These are phyloP conservation scores for Amanita jacksonii DNA, from an alignment of 768 basidiomycete species.

Conservation along the genomic window DNA sequence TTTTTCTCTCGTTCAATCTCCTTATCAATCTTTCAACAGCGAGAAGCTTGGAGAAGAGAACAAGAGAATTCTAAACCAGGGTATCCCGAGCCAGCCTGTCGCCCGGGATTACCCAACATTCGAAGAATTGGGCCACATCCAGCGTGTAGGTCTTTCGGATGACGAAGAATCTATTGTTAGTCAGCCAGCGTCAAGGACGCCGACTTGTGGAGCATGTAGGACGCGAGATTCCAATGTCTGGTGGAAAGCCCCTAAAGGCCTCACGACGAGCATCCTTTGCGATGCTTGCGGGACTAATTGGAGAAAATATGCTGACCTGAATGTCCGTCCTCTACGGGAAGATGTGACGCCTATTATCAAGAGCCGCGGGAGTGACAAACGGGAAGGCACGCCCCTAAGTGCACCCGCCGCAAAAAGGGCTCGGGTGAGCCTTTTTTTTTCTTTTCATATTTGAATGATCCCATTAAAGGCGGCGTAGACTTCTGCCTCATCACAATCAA, in stretches of 20 bases:
- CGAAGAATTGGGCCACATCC: conserved; percentile 32
- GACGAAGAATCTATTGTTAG: conserved; percentile 72
- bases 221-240: conserved; percentile 70
- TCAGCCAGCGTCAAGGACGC: conserved; percentile 37
- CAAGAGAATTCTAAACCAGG: conserved; percentile 32
- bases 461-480: conserved; percentile 27
- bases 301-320: conserved; percentile 90
- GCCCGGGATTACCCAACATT: conserved; percentile 26
- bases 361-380: conserved; percentile 46
- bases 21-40: conserved; percentile 29
- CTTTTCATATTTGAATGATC: not conserved
- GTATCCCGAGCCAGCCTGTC: conserved; percentile 24
- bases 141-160: conserved; percentile 46
- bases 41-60: conserved; percentile 64
- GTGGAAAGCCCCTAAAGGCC: conserved; percentile 91
- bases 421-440: conserved; percentile 24
- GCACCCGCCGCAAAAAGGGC: conserved; percentile 36
- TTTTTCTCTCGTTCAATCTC: too few species aligned
- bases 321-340: conserved; percentile 62
- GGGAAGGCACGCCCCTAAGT: conserved; percentile 47
- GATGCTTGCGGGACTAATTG: conserved; percentile 81
- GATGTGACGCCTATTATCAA: conserved; percentile 48
- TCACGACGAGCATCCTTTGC: conserved; percentile 71
- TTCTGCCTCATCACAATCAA: conserved; percentile 40
- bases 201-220: conserved; percentile 75